Percentiles rank a stretch among this genome's conserved stretches.
Conservation (phyloP, 2,329 filamentous ascomycete species). For the Plectosphaerella cucumerina region DNA sequence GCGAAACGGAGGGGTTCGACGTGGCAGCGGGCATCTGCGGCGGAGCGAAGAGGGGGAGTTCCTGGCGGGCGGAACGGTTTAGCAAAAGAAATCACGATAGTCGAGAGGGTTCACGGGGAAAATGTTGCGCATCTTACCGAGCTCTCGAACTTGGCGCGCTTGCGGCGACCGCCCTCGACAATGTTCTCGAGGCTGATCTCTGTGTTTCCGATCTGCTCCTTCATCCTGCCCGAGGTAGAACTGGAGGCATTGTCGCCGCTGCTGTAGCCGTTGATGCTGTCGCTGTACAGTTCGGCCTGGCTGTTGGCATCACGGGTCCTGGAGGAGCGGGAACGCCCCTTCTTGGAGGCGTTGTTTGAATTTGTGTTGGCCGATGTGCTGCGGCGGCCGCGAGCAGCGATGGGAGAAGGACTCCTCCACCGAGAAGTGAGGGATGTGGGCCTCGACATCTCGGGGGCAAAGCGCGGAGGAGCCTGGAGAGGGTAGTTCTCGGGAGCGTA, state of each 20-base stretch:
- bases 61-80: constrained; percentile 47
- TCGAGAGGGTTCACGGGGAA: background rate
- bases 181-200: constrained; percentile 99
- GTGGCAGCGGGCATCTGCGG: constrained; percentile 88
- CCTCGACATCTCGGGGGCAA: constrained; percentile 59
- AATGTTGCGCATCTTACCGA: constrained; percentile 66
- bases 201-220: constrained; percentile 86
- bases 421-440: constrained; percentile 67
- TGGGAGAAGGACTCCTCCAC: constrained; percentile 75
- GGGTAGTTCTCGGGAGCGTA: constrained; percentile 51
- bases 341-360: constrained; percentile 49
- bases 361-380: constrained; percentile 67
- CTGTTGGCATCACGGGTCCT: constrained; percentile 58
- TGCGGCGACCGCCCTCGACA: constrained; percentile 91
- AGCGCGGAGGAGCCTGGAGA: constrained; percentile 43
- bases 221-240: constrained; percentile 71
- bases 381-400: constrained; percentile 64
- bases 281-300: constrained; percentile 58
- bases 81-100: constrained; percentile 2
- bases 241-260: constrained; percentile 80
- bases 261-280: constrained; percentile 72
- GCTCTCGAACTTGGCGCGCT: constrained; percentile 92
- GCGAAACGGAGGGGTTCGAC: constrained; percentile 97
- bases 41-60: constrained; percentile 91
- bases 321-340: constrained; percentile 62